Evolutionary conservation across 2,329 filamentous ascomycete genomes (phyloP).

Genomic region (Colletotrichum horii): DNA sequence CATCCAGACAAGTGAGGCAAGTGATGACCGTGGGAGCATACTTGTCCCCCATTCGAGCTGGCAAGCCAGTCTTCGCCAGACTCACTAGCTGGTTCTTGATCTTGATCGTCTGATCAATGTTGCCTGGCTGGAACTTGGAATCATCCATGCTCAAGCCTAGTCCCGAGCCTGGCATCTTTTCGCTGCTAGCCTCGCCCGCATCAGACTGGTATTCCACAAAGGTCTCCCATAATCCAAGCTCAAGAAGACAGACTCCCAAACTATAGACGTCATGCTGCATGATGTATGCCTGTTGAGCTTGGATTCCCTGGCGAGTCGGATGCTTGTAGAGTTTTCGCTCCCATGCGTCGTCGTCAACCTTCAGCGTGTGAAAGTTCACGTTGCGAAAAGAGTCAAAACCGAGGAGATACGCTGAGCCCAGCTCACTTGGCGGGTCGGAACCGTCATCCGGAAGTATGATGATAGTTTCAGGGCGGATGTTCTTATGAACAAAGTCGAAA

Average conservation of each 20-base stretch:
- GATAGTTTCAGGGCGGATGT: constrained; percentile 47
- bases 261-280: constrained; percentile 65
- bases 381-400: constrained; percentile 49
- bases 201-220: constrained; percentile 27
- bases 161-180: background rate
- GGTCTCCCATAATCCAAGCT: constrained; percentile 54
- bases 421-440: background rate
- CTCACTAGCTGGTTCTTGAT: constrained; percentile 21
- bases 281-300: constrained; percentile 40
- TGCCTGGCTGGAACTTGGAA: background rate
- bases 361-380: constrained; percentile 33
- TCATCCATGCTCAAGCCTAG: background rate
- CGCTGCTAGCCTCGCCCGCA: background rate
- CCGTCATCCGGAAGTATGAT: constrained; percentile 30
- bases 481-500: constrained; percentile 50
- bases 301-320: constrained; percentile 48
- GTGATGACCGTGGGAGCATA: constrained; percentile 35
- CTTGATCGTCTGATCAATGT: background rate
- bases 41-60: constrained; percentile 29
- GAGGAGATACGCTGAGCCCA: constrained; percentile 40
- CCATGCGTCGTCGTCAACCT: constrained; percentile 41
- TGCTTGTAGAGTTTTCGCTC: constrained; percentile 57
- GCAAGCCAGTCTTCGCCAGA: constrained; percentile 22
- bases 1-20: constrained; percentile 40
- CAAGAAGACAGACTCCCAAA: constrained; percentile 57